Percentiles rank a stretch among this genome's conserved stretches.
phyloP scores from a whole-genome alignment of 768 basidiomycete genomes.

The Suillus occidentalis region DNA sequence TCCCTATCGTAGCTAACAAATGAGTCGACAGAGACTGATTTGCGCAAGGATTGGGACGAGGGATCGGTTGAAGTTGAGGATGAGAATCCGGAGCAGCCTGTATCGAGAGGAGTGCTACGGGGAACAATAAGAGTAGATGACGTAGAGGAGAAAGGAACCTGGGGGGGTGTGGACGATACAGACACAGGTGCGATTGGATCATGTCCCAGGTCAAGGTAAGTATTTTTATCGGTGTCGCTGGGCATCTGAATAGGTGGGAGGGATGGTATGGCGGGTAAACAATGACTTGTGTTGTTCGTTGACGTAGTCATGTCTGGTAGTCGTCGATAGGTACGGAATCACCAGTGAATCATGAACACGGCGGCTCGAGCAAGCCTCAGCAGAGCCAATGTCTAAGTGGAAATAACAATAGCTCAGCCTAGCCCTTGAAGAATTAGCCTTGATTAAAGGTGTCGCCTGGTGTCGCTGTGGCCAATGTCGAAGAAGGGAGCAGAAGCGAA shows the following conservation, averaged over 20 bases:
- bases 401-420: conserved; percentile 3
- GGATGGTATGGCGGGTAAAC: conserved; percentile 39
- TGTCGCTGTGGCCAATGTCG: conserved; percentile 4
- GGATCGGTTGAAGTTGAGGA: conserved; percentile 22
- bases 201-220: conserved; percentile 8
- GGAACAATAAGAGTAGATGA: conserved; percentile 36
- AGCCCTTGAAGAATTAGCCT: not conserved
- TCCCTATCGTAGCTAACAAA: conserved; percentile 52
- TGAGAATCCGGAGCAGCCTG: conserved; percentile 1
- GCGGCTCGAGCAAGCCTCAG: not conserved
- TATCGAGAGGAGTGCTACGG: conserved; percentile 4
- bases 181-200: conserved; percentile 20
- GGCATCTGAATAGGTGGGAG: conserved; percentile 48
- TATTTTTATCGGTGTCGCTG: conserved; percentile 22
- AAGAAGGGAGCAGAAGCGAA: conserved; percentile 7
- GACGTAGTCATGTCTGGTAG: conserved; percentile 21
- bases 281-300: conserved; percentile 21
- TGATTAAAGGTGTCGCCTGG: not conserved
- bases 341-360: conserved; percentile 1
- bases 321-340: not conserved
- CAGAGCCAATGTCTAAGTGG: not conserved
- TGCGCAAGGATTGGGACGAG: conserved; percentile 48
- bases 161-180: conserved; percentile 35
- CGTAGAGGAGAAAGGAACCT: conserved; percentile 45
- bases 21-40: conserved; percentile 79